Evolutionary conservation across 306 rosid genomes (phyloP).

Genomic region (Ormosia semicastrata): DNA sequence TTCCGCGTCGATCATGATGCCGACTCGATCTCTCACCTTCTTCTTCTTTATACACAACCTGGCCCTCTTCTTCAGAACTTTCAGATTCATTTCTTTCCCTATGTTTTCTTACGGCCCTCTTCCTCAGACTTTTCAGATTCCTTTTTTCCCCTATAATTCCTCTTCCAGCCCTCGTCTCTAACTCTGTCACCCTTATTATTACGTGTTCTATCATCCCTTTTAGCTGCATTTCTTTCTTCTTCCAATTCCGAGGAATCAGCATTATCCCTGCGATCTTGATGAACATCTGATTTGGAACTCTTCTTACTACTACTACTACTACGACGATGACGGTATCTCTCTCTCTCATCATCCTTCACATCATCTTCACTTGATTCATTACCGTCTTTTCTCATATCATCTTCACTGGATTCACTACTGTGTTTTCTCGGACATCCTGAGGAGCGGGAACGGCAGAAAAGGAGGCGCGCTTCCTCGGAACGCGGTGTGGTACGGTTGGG

Average conservation of each 20-base stretch:
- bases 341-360: constrained; percentile 34
- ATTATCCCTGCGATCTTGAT: not conserved
- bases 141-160: constrained; percentile 11
- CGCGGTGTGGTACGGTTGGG: no score
- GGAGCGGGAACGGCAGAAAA: no score
- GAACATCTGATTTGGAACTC: constrained; percentile 17
- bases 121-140: constrained; percentile 29
- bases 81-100: constrained; percentile 23
- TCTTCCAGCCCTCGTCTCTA: constrained; percentile 26
- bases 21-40: constrained; percentile 16
- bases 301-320: constrained; percentile 27
- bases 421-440: constrained; percentile 17
- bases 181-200: constrained; percentile 24
- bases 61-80: constrained; percentile 40
- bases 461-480: no score
- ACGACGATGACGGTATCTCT: constrained; percentile 7
- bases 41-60: constrained; percentile 29
- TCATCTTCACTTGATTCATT: constrained; percentile 48
- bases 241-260: constrained; percentile 27
- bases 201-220: not conserved
- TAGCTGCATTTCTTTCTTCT: constrained; percentile 15
- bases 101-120: constrained; percentile 23
- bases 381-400: no score
- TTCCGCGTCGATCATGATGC: constrained; percentile 13
- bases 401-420: no score